Percentiles rank a stretch among this genome's conserved stretches.
Evolutionary conservation across 495 filamentous ascomycete species (phyloP).

Genomic region (Aspergillus cristatus): DNA sequence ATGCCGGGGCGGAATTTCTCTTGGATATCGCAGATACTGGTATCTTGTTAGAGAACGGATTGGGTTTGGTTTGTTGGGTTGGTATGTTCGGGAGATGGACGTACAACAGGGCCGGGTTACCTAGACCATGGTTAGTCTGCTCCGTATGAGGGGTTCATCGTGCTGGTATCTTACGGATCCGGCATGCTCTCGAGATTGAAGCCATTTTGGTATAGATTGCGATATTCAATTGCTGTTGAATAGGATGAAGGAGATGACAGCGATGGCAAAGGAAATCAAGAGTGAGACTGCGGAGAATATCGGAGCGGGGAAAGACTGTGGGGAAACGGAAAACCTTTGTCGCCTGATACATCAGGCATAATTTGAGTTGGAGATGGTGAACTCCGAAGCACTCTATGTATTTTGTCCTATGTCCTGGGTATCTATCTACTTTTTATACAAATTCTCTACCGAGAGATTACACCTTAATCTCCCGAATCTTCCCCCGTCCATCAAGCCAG

Average conservation of each 20-base stretch:
- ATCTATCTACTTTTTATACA: too few species aligned
- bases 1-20: constrained; percentile 82
- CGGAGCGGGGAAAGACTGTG: background rate
- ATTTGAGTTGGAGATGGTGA: too few species aligned
- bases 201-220: constrained; percentile 19
- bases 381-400: too few species aligned
- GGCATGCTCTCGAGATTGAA: constrained; percentile 17
- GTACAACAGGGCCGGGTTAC: constrained; percentile 63
- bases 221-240: constrained; percentile 1
- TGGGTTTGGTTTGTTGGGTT: constrained; percentile 2
- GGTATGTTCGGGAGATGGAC: constrained; percentile 9
- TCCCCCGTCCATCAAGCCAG: constrained; percentile 47
- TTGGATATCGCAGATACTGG: constrained; percentile 93
- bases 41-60: background rate
- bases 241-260: background rate
- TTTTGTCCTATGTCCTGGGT: too few species aligned
- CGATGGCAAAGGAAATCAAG: background rate
- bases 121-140: constrained; percentile 30
- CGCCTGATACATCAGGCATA: background rate
- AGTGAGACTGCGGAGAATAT: background rate
- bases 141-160: background rate
- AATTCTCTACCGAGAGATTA: too few species aligned
- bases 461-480: constrained; percentile 37
- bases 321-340: background rate
- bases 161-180: constrained; percentile 24